Evolutionary conservation across 371 early-diverging fungal genomes (phyloP), one percentile per base, ranked within the genome.

Genomic region (Apophysomyces elegans): DNA sequence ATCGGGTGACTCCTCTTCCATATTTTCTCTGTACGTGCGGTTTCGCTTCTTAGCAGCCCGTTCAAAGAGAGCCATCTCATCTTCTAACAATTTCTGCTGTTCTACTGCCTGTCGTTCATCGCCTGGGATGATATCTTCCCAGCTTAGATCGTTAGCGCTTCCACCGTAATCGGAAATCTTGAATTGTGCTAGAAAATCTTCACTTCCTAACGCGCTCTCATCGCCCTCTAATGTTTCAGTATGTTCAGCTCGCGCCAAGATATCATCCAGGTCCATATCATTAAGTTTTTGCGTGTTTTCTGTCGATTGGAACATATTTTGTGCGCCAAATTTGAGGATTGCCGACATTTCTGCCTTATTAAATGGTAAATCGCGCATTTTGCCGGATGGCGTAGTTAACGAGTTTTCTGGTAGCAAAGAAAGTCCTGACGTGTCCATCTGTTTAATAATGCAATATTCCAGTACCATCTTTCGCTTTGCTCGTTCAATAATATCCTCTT

Each of bases 391-490:
- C 0, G 77, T 71, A 1, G 80, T 81, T 6, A 78, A 12, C 1
- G 84, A 70, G 56, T 88, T 86, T 47, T 88, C 86, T 56, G 85
- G 83, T 41, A 89, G 66, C 7, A 93, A 74, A 16, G 86, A 87
- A 57, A 86, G 80, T 3, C 96, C 97, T 1, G 97, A 95, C 0
- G 97, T 97, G 72, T 98, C 98, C 98, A 99, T 97, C 69, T 95
- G 93, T 69, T 95, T 95, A 78, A 99, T 98, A 71, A 99, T 92
- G 71, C 93, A 94, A 81, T 97, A 96, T 74, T 98, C 99, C 2
- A 99, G 84, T 16, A 99, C 97, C 97, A 97, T 97, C 76, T 99
- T 99, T 69, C 95, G 87, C 75, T 98, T 98, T 41, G 99, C 99
- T 11, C 99, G 92, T 74, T 99, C 97, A 56, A 99, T 85, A 66